Evolutionary conservation across 2,329 filamentous ascomycete species (phyloP), one percentile per base, ranked within the genome.

Genomic region (Aspergillus floridensis): DNA sequence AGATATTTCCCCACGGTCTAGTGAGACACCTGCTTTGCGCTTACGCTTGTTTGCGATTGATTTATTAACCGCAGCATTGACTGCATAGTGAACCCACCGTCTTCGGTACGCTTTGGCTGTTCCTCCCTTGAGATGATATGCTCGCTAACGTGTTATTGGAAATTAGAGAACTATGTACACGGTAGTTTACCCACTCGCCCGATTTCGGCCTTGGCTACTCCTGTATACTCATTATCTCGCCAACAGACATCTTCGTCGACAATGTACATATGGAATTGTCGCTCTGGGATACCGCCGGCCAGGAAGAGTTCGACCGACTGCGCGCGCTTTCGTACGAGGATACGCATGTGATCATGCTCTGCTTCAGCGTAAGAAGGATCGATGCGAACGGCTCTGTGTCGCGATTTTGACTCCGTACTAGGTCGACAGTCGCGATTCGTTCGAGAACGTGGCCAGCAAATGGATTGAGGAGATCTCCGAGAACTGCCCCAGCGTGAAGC

Each of bases 391-490:
- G 38, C 38, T 7, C 14, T 12, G 32, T n/a, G 16, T 19, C 6
- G 38, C 38, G 6, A 7, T 19, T 44, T 16, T 44, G 38, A 55
- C 19, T 5, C 22, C 16, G 19, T n/a, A 21, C 22, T 61, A 86
- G 84, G 84, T 98, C 74, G 95, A 99, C 78, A 96, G 91, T 74
- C 92, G 90, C 67, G 93, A 97, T 77, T 97, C 93, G 3, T 86
- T 99, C 62, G 95, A 99, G 77, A 99, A 99, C 84, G 92, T 99
- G 62, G 92, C 96, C 77, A 93, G 91, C 68, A 99, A 99, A 80
- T 99, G 95, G 95, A 91, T 97, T 5, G 90, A 91, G 63, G 95
- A 99, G 78, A 99, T 99, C 66, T 91, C 93, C 63, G 95, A 99
- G 79, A 97, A 99, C 79, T 98, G 95, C 78, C 92, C 92, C 1